A percentile compares a stretch with the other conserved stretches of the same genome.
Conservation (phyloP, 2,329 filamentous ascomycete genomes). For the Nemania diffusa region DNA sequence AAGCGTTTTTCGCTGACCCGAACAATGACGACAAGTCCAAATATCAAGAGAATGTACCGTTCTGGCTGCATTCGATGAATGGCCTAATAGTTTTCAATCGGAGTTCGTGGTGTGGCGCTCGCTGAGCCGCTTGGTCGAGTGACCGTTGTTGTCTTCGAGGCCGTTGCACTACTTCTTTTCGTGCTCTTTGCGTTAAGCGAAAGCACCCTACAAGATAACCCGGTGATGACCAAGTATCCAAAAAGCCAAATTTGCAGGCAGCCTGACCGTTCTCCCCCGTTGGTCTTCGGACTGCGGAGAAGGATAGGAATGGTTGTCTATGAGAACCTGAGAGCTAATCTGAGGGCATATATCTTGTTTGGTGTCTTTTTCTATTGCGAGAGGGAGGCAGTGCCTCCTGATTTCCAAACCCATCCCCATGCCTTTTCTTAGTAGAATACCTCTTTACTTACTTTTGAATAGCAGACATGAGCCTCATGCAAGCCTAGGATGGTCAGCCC, state of each 20-base stretch:
- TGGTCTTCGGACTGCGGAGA: conserved; percentile 26
- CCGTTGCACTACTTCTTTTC: conserved; percentile 28
- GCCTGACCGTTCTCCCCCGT: conserved; percentile 46
- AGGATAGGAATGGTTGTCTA: conserved; percentile 55
- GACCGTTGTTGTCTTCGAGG: conserved; percentile 29
- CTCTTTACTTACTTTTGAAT: no score
- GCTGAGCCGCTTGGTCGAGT: conserved; percentile 39
- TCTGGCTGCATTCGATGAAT: conserved; percentile 42
- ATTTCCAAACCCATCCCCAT: background rate
- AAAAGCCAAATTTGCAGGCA: conserved; percentile 70
- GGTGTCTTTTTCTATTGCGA: background rate
- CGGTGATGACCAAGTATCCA: conserved; percentile 64
- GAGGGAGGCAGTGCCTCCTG: background rate
- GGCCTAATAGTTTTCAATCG: conserved; percentile 64
- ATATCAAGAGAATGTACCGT: conserved; percentile 38
- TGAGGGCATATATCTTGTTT: conserved; percentile 55
- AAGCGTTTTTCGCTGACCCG: conserved; percentile 32
- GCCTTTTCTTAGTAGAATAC: no score
- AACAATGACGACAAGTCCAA: conserved; percentile 47
- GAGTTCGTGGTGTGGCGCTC: conserved; percentile 54
- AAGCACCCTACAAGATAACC: conserved; percentile 49
- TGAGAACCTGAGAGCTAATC: conserved; percentile 69
- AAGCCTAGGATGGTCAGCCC: no score
- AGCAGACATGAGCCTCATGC: no score
- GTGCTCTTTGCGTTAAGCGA: conserved; percentile 37